Conservation (phyloP, 2,329 filamentous ascomycete species). For the Beauveria pseudobassiana region DNA sequence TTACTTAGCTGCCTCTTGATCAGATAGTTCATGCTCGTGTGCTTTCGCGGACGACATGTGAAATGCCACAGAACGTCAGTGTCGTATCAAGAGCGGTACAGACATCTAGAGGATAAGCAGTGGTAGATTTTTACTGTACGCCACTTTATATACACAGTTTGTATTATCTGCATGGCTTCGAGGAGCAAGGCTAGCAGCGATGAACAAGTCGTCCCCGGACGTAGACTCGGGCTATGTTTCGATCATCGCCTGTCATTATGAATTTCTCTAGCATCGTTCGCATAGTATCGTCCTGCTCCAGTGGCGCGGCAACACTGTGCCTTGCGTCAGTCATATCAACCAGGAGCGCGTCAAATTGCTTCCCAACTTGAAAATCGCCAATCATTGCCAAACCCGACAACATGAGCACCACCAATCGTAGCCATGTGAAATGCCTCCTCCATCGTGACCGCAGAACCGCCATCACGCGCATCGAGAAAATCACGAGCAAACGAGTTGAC, state of each 20-base stretch:
- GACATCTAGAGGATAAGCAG: too few relatives aligned
- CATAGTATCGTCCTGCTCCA: constrained; percentile 41
- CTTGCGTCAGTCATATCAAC: constrained; percentile 31
- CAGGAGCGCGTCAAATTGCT: constrained; percentile 54
- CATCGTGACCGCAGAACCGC: constrained; percentile 36
- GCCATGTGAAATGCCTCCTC: constrained; percentile 52
- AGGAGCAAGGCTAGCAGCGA: background rate
- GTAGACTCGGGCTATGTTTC: constrained; percentile 50
- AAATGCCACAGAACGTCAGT: too few relatives aligned
- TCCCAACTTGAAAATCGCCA: constrained; percentile 50
- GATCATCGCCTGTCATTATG: constrained; percentile 57
- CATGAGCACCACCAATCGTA: constrained; percentile 52
- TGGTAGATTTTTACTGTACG: too few relatives aligned
- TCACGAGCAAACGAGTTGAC: constrained; percentile 45
- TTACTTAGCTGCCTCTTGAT: too few relatives aligned
- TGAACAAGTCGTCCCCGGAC: constrained; percentile 36
- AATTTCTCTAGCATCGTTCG: constrained; percentile 53
- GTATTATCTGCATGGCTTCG: background rate
- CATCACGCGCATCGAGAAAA: constrained; percentile 29
- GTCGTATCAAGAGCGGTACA: too few relatives aligned
- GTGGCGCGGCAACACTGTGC: constrained; percentile 41
- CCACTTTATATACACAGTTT: background rate
- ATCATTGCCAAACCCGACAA: constrained; percentile 47
- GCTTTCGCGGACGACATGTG: too few relatives aligned
- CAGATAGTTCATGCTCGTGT: too few relatives aligned